These are phyloP conservation scores for Globisporangium spinosum DNA, from an alignment of 352 stramenopile genomes.

Conservation along the genomic window DNA sequence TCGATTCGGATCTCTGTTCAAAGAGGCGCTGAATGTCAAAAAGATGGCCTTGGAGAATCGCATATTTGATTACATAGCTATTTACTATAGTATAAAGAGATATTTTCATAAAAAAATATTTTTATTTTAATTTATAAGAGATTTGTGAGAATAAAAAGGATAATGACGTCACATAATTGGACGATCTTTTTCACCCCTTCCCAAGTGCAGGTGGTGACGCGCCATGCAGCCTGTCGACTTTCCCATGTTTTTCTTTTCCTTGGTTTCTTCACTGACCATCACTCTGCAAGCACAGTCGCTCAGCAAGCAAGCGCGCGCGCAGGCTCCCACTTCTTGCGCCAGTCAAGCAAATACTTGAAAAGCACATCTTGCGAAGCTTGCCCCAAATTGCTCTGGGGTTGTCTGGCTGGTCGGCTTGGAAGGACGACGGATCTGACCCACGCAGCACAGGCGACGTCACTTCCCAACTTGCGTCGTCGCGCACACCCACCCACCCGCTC, in stretches of 20 bases:
- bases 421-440: neutral
- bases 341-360: slow-evolving; percentile 2
- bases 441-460: slow-evolving; percentile 8
- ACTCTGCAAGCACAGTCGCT: neutral
- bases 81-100: no score
- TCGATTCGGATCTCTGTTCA: neutral
- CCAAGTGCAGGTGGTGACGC: slow-evolving; percentile 8
- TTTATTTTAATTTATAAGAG: no score
- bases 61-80: neutral
- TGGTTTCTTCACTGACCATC: neutral
- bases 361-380: neutral
- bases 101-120: no score
- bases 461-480: slow-evolving; percentile 8
- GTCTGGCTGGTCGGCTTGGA: neutral
- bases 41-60: neutral
- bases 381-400: no score
- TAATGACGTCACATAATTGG: neutral
- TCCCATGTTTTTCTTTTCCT: slow-evolving; percentile 14
- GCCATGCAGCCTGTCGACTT: slow-evolving; percentile 11
- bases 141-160: neutral
- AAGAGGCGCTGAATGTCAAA: slow-evolving; percentile 1
- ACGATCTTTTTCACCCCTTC: neutral
- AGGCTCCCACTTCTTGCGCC: slow-evolving; percentile 3
- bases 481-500: neutral
- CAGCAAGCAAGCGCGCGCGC: neutral